Conservation (phyloP, 2,329 filamentous ascomycete species). For the Fonsecaea pedrosoi region DNA sequence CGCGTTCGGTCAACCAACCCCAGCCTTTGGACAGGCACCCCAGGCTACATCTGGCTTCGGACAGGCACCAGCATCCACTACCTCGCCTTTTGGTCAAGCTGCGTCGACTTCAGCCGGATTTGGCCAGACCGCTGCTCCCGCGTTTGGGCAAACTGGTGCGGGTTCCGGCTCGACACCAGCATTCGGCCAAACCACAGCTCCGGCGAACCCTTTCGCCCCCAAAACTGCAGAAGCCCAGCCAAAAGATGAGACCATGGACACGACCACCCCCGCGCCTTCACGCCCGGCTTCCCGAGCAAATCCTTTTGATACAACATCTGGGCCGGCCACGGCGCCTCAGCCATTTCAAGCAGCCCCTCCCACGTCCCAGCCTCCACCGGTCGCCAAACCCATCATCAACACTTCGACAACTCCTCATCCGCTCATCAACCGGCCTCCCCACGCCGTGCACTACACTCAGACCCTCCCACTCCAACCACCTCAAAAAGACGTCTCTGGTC, state of each 20-base stretch:
- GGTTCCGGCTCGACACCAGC: slow-evolving; percentile 37
- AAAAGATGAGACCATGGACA: slow-evolving; percentile 34
- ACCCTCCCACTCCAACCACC: slow-evolving; percentile 47
- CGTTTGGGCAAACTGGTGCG: slow-evolving; percentile 50
- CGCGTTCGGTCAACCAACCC: slow-evolving; percentile 30
- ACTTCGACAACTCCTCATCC: slow-evolving; percentile 35
- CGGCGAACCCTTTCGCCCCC: slow-evolving; percentile 48
- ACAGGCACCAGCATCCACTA: slow-evolving; percentile 47
- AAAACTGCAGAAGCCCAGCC: slow-evolving; percentile 29
- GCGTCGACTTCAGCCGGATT: slow-evolving; percentile 42
- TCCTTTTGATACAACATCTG: slow-evolving; percentile 37
- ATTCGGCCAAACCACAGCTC: slow-evolving; percentile 53
- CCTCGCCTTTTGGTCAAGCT: slow-evolving; percentile 45
- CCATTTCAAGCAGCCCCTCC: slow-evolving; percentile 21
- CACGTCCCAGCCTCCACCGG: slow-evolving; percentile 8
- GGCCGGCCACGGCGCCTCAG: slow-evolving; percentile 37
- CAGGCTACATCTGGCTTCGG: slow-evolving; percentile 39
- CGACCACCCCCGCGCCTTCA: slow-evolving; percentile 44
- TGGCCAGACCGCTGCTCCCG: slow-evolving; percentile 31
- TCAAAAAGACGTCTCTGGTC: slow-evolving; percentile 42
- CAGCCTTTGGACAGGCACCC: slow-evolving; percentile 29
- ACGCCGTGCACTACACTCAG: slow-evolving; percentile 37
- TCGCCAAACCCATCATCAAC: slow-evolving; percentile 28
- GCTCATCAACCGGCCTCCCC: slow-evolving; percentile 31
- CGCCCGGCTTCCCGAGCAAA: slow-evolving; percentile 43